phyloP scores from a whole-genome alignment of 441 rosid species.

The Populus hybrid region DNA sequence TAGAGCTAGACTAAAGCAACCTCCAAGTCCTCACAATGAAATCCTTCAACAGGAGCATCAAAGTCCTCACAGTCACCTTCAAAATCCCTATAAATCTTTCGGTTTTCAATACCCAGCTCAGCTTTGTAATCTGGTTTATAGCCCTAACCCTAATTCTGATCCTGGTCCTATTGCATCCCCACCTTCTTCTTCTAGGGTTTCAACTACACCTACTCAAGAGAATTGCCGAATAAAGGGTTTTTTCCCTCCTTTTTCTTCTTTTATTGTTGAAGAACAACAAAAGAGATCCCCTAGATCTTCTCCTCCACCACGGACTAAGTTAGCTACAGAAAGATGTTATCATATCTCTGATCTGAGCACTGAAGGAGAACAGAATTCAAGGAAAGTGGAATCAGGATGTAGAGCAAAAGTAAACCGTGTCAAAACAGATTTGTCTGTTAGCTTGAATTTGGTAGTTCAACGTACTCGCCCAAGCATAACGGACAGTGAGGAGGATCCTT shows the following conservation, averaged over 20 bases:
- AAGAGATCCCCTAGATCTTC: slow-evolving; percentile 29
- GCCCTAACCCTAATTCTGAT: slow-evolving; percentile 67
- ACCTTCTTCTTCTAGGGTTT: slow-evolving; percentile 43
- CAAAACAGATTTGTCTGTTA: slow-evolving; percentile 45
- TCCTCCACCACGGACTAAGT: slow-evolving; percentile 31
- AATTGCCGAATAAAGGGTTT: slow-evolving; percentile 22
- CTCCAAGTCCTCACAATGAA: slow-evolving; percentile 37
- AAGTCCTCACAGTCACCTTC: slow-evolving; percentile 21
- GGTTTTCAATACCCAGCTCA: slow-evolving; percentile 42
- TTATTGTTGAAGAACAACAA: slow-evolving; percentile 21
- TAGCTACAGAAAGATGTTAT: slow-evolving; percentile 23
- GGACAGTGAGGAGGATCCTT: slow-evolving; percentile 26
- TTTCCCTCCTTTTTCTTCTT: slow-evolving; percentile 36
- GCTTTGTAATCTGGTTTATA: slow-evolving; percentile 42
- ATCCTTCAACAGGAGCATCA: slow-evolving; percentile 26
- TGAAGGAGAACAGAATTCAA: slow-evolving; percentile 33
- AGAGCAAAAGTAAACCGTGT: slow-evolving; percentile 29
- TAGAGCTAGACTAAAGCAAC: slow-evolving; percentile 83
- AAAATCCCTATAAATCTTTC: slow-evolving; percentile 34
- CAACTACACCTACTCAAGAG: slow-evolving; percentile 29
- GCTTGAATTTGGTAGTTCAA: slow-evolving; percentile 60
- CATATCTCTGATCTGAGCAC: slow-evolving; percentile 27
- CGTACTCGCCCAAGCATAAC: slow-evolving; percentile 32
- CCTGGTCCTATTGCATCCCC: slow-evolving; percentile 36
- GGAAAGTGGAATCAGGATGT: slow-evolving; percentile 29